Percentiles rank a stretch among this genome's conserved stretches.
Evolutionary conservation across 805 yeast species (phyloP).

Genomic region (Candida palmyrensis): DNA sequence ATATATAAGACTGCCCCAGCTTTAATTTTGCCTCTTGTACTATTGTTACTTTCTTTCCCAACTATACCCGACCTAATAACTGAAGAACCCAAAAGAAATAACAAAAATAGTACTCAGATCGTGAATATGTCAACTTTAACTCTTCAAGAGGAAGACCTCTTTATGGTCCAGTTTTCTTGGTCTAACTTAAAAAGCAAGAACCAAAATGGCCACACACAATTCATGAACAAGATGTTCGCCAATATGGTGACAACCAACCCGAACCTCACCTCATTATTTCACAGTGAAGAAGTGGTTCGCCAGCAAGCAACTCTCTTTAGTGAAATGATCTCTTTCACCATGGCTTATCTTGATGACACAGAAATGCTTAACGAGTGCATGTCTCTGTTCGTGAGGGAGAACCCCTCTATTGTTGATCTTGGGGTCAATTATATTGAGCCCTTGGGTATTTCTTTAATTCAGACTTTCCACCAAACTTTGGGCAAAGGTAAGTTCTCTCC

Average conservation of each 20-base stretch:
- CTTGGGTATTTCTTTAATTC: slow-evolving; percentile 35
- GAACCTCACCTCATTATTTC: slow-evolving; percentile 16
- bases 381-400: slow-evolving; percentile 26
- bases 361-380: slow-evolving; percentile 28
- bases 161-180: slow-evolving; percentile 29
- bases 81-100: too few species aligned
- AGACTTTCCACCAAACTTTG: slow-evolving; percentile 32
- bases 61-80: too few species aligned
- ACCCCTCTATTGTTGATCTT: slow-evolving; percentile 17
- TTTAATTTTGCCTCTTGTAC: too few species aligned
- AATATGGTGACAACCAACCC: slow-evolving; percentile 30
- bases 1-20: slow-evolving; percentile 1
- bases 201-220: slow-evolving; percentile 24
- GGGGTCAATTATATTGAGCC: slow-evolving; percentile 33
- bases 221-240: slow-evolving; percentile 25
- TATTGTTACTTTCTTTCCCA: too few species aligned
- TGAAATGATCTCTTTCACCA: slow-evolving; percentile 28
- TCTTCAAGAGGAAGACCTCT: slow-evolving; percentile 12
- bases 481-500: slow-evolving; percentile 25
- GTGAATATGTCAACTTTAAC: slow-evolving; percentile 6
- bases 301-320: slow-evolving; percentile 31
- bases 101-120: too few species aligned
- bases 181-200: slow-evolving; percentile 21
- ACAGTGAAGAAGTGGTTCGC: slow-evolving; percentile 14
- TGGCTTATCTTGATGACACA: slow-evolving; percentile 25